Base-by-base conservation (phyloP, 345 rosid genomes). In the Hibiscus mutabilis region DNA sequence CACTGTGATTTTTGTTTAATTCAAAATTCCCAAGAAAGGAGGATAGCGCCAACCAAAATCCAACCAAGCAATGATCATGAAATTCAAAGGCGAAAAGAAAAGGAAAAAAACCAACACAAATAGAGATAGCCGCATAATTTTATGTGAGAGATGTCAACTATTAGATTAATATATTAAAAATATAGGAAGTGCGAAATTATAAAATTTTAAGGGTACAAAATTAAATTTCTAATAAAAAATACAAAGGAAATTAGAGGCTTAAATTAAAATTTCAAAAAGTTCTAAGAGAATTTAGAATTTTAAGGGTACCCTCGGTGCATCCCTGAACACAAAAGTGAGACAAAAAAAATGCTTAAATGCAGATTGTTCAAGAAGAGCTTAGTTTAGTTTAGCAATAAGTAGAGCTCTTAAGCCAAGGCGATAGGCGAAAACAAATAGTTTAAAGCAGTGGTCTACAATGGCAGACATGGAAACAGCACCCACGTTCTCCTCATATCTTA, bases 391-490 rank as follows among this genome's bases (percentile, higher is more conserved):
- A 76, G 61, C 66, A 79, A 61, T 74, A 29, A 12, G 49, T 40
- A 40, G 44, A 80, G 91, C 92, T 79, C 91, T 73, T 74, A 80
- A 90, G 93, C 89, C 93, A 83, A 90, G 91, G 73, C 78, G 86
- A 86, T 84, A 77, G 71, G 69, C 44, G 49, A 77, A 71, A 57
- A 56, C 13, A 19, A 57, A 22, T 57, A 78, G 80, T 81, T 80
- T 78, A 82, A 82, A 79, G 77, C 33, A 42, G 29, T 44, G 55
- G 66, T 33, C 67, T 60, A 74, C 60, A 79, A 84, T 85, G 88
- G 88, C 89, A 86, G 96, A 91, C 96, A 88, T 82, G 79, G 89
- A 82, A 89, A 88, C 98, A 86, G 80, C 83, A 60, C 88, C 90
- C 97, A 89, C 95, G 97, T 93, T 93, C 94, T 78, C 77, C 79